A percentile compares a stretch with the other conserved stretches of the same genome.
Conservation (phyloP, 371 early-diverging fungal species). For the Mortierella sp. region DNA sequence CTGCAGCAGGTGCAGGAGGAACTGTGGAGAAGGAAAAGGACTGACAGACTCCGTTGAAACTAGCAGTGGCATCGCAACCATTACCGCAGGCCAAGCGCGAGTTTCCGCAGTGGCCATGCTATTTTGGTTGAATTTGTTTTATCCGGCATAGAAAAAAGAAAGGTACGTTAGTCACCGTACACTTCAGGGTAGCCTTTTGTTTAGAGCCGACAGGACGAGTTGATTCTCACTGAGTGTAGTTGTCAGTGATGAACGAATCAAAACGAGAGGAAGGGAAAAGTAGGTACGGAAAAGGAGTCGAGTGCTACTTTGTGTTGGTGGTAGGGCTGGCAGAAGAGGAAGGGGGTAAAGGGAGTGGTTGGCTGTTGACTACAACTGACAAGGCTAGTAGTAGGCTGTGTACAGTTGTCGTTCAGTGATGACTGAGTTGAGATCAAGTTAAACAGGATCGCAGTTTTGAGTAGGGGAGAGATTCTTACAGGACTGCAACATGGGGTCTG, state of each 20-base stretch:
- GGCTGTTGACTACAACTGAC: background rate
- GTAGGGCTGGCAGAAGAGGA: background rate
- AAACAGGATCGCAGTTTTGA: background rate
- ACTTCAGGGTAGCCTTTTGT: background rate
- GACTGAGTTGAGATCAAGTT: background rate
- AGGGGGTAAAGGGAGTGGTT: background rate
- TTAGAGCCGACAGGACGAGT: background rate
- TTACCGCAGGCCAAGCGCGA: slow-evolving; percentile 37
- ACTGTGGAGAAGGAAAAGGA: slow-evolving; percentile 11
- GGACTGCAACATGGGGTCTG: slow-evolving; percentile 50
- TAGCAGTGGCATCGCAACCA: slow-evolving; percentile 39
- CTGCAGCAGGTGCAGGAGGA: background rate
- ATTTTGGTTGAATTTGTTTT: background rate
- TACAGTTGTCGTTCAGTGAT: no score
- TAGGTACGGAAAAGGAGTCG: background rate
- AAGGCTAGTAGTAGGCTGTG: background rate
- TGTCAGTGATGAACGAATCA: background rate
- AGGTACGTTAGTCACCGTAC: background rate
- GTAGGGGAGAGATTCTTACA: slow-evolving; percentile 29
- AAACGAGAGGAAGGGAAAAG: background rate
- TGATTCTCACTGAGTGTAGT: background rate
- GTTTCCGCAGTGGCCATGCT: slow-evolving; percentile 57
- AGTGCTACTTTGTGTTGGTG: no score
- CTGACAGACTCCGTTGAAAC: slow-evolving; percentile 41
- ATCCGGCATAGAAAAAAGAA: background rate